Conservation (phyloP, 108 stramenopile species). For the Cyclotella baltica region DNA sequence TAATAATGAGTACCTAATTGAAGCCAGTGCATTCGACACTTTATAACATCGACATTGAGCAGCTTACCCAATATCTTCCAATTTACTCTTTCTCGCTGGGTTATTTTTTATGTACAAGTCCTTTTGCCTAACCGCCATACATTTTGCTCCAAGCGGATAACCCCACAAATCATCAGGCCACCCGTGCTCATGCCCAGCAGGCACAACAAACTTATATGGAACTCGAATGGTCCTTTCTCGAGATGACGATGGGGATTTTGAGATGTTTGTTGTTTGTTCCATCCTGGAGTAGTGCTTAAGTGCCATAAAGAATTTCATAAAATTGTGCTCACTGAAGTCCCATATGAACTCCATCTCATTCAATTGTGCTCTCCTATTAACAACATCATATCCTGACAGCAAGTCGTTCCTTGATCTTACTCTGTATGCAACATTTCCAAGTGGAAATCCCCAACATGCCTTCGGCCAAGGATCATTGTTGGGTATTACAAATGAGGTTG, state of each 20-base stretch:
- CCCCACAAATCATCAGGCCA: conserved; percentile 80
- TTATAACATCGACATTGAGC: not conserved
- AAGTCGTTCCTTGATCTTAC: conserved; percentile 76
- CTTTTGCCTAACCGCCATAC: conserved; percentile 82
- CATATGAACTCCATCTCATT: conserved; percentile 82
- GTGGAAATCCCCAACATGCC: conserved; percentile 71
- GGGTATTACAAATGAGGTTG: conserved; percentile 78
- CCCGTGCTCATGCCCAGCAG: conserved; percentile 47
- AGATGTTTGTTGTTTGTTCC: conserved; percentile 30
- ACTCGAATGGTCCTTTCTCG: conserved; percentile 56
- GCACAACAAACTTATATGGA: conserved; percentile 77
- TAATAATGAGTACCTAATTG: not conserved
- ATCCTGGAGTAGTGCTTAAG: conserved; percentile 61
- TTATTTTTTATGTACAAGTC: conserved; percentile 76
- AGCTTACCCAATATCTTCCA: conserved; percentile 69
- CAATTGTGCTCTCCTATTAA: conserved; percentile 61
- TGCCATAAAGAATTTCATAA: conserved; percentile 63
- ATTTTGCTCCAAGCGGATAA: conserved; percentile 82
- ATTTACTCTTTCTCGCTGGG: conserved; percentile 58
- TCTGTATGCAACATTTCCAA: conserved; percentile 72
- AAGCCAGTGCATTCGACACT: not conserved
- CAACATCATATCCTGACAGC: conserved; percentile 47
- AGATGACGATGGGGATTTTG: conserved; percentile 26
- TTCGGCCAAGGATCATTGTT: conserved; percentile 62
- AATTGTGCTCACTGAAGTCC: conserved; percentile 70